Conservation (phyloP, 2,329 filamentous ascomycete species). For the Exophiala alcalophila region DNA sequence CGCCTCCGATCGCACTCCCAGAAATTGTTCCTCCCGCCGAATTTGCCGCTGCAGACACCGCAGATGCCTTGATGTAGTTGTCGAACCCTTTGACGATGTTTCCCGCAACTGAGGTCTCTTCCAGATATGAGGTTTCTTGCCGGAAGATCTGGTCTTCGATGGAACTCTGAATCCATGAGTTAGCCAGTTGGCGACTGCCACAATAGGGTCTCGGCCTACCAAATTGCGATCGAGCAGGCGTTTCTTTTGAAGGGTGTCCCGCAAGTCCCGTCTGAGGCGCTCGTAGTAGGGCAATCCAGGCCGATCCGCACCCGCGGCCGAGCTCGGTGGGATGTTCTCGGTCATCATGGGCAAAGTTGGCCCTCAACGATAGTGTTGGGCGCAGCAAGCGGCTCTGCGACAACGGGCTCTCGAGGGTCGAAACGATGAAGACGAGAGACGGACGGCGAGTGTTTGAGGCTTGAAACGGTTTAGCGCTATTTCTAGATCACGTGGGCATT, state of each 20-base stretch:
- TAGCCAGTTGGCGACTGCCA: not conserved
- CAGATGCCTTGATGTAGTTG: conserved; percentile 89
- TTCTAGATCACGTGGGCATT: too few relatives aligned
- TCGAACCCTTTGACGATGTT: conserved; percentile 99
- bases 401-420: too few relatives aligned
- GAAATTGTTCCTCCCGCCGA: conserved; percentile 53
- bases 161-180: conserved; percentile 44
- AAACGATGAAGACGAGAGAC: too few relatives aligned
- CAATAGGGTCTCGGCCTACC: conserved; percentile 39
- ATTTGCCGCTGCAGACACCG: conserved; percentile 40
- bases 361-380: not conserved
- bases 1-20: conserved; percentile 34
- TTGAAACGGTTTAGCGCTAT: too few relatives aligned
- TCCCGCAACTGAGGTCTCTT: conserved; percentile 76
- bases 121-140: conserved; percentile 83
- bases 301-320: conserved; percentile 35
- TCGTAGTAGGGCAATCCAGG: conserved; percentile 65
- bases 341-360: conserved; percentile 34
- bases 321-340: conserved; percentile 40
- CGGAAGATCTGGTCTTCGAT: conserved; percentile 80
- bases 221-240: conserved; percentile 60
- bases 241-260: conserved; percentile 65
- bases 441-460: too few relatives aligned
- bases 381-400: not conserved
- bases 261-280: conserved; percentile 64